Evolutionary conservation across 2,329 filamentous ascomycete species (phyloP).

Genomic region (Scortechinia acanthostroma): DNA sequence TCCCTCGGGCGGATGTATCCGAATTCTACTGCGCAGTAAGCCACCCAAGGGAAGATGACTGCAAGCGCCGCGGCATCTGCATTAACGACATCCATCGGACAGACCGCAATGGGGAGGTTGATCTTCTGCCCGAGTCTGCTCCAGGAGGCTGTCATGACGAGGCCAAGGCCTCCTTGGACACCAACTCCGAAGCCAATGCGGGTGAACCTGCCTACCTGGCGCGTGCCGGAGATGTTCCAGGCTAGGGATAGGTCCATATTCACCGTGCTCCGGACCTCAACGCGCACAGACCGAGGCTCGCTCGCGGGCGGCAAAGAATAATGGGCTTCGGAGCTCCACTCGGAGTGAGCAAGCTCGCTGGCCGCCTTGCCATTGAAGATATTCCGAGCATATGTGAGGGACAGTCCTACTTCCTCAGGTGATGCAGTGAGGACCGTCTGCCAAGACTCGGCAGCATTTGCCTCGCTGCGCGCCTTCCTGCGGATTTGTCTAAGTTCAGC

Average conservation of each 20-base stretch:
- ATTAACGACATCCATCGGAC: conserved; percentile 19
- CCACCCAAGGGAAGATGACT: conserved; percentile 23
- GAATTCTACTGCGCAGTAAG: conserved; percentile 29
- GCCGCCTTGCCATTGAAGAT: conserved; percentile 1
- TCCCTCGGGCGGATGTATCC: conserved; percentile 25
- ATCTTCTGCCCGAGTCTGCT: conserved; percentile 26
- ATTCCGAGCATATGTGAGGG: background rate
- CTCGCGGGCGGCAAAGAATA: conserved; percentile 4
- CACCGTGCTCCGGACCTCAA: conserved; percentile 19
- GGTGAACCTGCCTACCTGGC: conserved; percentile 23
- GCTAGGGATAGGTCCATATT: conserved; percentile 14
- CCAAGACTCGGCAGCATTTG: background rate
- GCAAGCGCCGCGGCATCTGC: conserved; percentile 21
- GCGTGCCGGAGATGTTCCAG: conserved; percentile 23
- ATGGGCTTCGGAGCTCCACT: conserved; percentile 2
- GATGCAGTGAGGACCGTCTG: background rate
- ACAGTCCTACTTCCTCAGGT: background rate
- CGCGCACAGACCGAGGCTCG: conserved; percentile 16
- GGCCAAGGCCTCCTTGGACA: conserved; percentile 18
- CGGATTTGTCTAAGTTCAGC: background rate
- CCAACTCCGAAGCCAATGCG: conserved; percentile 26
- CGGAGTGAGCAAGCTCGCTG: conserved; percentile 5
- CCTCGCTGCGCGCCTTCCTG: background rate
- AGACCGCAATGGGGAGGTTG: conserved; percentile 24
- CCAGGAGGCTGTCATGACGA: conserved; percentile 27